Evolutionary conservation across 495 filamentous ascomycete species (phyloP), one percentile per base, ranked within the genome.

Genomic region (Penicillium salamii): DNA sequence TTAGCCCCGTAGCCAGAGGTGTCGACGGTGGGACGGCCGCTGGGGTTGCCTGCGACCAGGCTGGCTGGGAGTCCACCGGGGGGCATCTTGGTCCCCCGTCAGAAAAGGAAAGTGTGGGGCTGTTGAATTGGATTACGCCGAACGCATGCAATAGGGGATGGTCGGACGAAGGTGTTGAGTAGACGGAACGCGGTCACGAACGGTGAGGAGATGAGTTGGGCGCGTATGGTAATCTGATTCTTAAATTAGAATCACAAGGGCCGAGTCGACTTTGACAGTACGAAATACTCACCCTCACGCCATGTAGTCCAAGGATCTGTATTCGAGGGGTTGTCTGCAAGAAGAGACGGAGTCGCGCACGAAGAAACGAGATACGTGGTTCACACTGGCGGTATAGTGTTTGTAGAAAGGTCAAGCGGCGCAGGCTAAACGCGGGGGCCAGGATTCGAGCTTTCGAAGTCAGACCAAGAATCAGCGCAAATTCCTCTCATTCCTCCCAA

Each of bases 1-100:
- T 59, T 65, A 46, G 53, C 51, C 42, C 60, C 62, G 38, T 72
- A 71, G 45, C 72, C 71, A 21, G 66, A 65, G 13, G 69, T 73
- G 55, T 71, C 73, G 49, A 74, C 46, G 23, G 63, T 68, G 13
- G 71, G 71, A 49, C 66, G 68, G 58, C 63, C 62, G 50, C 61
- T 68, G 44, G 66, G 67, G 50, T 76, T 70, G 60, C 73, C 73
- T 55, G 73, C 70, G 62, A 75, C 67, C 60, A 76, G 66, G 62
- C 71, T 76, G 55, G 72, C 70, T 58, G 72, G 72, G 19, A 71
- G 67, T 55, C 70, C 71, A 64, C 67, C 69, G 55, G 71, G 68
- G 69, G 71, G 66, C 71, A 74, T 74, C 50, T 60, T 62, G 61
- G 52, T 57, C 65, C 67, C 59, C 61, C 58, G 58, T 64, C 52